A percentile compares a stretch with the other conserved stretches of the same genome.
phyloP scores from a whole-genome alignment of 768 basidiomycete genomes.

The Termitomyces sp. region DNA sequence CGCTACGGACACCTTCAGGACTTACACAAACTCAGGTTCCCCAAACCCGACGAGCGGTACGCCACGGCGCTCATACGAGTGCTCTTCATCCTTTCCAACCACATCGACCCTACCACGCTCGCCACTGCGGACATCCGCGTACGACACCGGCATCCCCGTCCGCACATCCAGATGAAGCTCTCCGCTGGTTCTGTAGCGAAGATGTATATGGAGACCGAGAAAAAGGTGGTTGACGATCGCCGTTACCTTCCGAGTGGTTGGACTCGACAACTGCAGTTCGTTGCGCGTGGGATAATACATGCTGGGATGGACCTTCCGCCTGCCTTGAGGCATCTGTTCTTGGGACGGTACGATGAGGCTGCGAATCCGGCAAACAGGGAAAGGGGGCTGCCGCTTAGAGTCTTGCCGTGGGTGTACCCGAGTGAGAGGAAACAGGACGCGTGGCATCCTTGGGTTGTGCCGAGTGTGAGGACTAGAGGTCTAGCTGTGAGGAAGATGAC shows the following conservation, averaged over 20 bases:
- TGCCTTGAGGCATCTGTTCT: slow-evolving; percentile 14
- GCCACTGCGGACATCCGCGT: not conserved
- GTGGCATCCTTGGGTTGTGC: slow-evolving; percentile 10
- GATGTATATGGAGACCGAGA: not conserved
- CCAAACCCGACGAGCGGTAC: slow-evolving; percentile 55
- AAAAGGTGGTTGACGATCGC: not conserved
- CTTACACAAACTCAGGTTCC: slow-evolving; percentile 20
- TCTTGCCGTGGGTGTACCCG: slow-evolving; percentile 11
- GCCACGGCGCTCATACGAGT: slow-evolving; percentile 58
- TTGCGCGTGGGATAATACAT: slow-evolving; percentile 13
- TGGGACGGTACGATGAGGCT: slow-evolving; percentile 11
- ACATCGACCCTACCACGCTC: not conserved
- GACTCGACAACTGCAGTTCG: slow-evolving; percentile 9
- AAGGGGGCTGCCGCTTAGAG: slow-evolving; percentile 1
- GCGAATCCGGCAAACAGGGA: not conserved
- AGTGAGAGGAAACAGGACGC: not conserved
- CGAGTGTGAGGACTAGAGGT: slow-evolving; percentile 9
- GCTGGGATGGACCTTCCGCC: slow-evolving; percentile 15
- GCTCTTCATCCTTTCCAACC: slow-evolving; percentile 15
- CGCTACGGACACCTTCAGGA: not conserved
- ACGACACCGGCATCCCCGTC: not conserved
- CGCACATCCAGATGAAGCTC: not conserved
- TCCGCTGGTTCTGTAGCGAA: not conserved
- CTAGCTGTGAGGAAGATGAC: not conserved
- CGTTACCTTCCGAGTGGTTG: slow-evolving; percentile 5